phyloP scores from a whole-genome alignment of 768 basidiomycete species.

The Naganishia kalamii region DNA sequence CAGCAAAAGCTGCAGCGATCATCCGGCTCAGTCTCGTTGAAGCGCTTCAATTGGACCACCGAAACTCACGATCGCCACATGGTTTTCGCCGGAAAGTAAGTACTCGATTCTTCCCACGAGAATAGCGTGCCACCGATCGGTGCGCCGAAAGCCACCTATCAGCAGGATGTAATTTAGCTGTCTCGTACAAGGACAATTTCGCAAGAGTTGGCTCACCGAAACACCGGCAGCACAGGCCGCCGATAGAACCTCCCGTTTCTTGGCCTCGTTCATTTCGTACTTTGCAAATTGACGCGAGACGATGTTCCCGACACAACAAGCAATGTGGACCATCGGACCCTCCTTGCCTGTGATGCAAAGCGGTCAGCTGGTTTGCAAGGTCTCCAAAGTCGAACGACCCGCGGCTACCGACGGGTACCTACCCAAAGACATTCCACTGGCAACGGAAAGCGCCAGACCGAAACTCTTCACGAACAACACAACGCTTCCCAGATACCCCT shows the following conservation, averaged over 20 bases:
- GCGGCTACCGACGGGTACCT: slow-evolving; percentile 24
- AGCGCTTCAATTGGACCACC: neutral
- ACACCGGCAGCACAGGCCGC: slow-evolving; percentile 97
- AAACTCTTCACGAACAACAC: slow-evolving; percentile 83
- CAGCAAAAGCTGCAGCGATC: slow-evolving; percentile 73
- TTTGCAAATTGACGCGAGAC: slow-evolving; percentile 75
- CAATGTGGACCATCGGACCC: slow-evolving; percentile 87
- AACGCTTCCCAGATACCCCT: slow-evolving; percentile 88
- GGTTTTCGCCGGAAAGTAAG: slow-evolving; percentile 89
- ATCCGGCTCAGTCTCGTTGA: too few species aligned
- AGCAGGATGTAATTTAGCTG: slow-evolving; percentile 9
- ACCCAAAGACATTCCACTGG: slow-evolving; percentile 82
- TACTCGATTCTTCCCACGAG: slow-evolving; percentile 85
- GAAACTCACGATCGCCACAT: slow-evolving; percentile 80
- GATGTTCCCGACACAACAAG: slow-evolving; percentile 87
- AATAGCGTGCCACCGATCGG: slow-evolving; percentile 62
- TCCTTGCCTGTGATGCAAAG: slow-evolving; percentile 60
- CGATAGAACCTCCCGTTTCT: slow-evolving; percentile 86
- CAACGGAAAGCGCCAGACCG: slow-evolving; percentile 82
- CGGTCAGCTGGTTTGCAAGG: slow-evolving; percentile 8
- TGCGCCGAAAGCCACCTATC: slow-evolving; percentile 80
- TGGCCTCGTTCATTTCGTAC: slow-evolving; percentile 94
- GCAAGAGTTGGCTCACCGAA: slow-evolving; percentile 48
- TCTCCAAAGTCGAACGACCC: neutral
- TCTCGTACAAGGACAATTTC: neutral